Conservation (phyloP, 73 alveolate species). For the Paramecium pentaurelia region DNA sequence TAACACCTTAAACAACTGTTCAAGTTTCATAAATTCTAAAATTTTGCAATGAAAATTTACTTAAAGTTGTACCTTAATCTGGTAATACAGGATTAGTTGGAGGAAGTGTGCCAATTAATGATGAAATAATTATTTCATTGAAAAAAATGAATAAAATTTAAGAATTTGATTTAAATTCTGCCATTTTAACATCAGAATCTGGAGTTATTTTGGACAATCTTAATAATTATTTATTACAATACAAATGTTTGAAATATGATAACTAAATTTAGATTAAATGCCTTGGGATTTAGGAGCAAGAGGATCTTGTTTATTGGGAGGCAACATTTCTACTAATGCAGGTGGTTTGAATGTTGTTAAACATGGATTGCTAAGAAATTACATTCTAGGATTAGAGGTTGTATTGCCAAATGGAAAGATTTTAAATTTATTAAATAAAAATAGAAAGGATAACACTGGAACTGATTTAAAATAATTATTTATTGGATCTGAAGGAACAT, state of each 20-base stretch:
- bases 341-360: slow-evolving; percentile 85
- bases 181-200: slow-evolving; percentile 73
- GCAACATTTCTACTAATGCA: slow-evolving; percentile 90
- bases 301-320: slow-evolving; percentile 90
- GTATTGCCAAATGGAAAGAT: slow-evolving; percentile 75
- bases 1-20: slow-evolving; percentile 75
- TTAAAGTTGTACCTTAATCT: slow-evolving; percentile 87
- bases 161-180: slow-evolving; percentile 69
- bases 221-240: slow-evolving; percentile 52
- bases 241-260: slow-evolving; percentile 19
- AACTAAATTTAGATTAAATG: slow-evolving; percentile 39
- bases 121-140: slow-evolving; percentile 75
- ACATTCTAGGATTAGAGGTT: slow-evolving; percentile 79
- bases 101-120: slow-evolving; percentile 79
- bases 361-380: slow-evolving; percentile 81
- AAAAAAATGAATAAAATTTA: slow-evolving; percentile 71
- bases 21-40: slow-evolving; percentile 64
- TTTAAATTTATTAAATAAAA: slow-evolving; percentile 64
- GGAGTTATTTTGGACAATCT: slow-evolving; percentile 77
- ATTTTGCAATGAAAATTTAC: slow-evolving; percentile 69
- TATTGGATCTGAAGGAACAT: slow-evolving; percentile 91
- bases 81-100: slow-evolving; percentile 94
- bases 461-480: slow-evolving; percentile 80
- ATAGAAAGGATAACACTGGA: slow-evolving; percentile 90
- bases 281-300: slow-evolving; percentile 93